Evolutionary conservation across 2,329 filamentous ascomycete species (phyloP), one percentile per base, ranked within the genome.

Genomic region (Capronia americana): DNA sequence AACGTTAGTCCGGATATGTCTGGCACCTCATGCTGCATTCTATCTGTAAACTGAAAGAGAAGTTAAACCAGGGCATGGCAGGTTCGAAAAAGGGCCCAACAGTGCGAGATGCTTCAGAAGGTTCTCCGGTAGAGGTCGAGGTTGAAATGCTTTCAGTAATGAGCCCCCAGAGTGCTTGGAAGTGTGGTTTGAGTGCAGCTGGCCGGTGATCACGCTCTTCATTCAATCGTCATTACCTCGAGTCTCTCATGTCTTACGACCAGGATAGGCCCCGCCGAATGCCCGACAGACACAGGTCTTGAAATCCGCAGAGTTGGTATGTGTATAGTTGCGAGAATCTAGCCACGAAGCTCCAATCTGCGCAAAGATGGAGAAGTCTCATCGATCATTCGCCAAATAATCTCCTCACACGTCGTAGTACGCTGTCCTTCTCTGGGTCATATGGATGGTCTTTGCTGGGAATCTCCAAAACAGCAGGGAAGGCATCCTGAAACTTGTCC

Each of bases 381-480:
- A 28, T 11, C 26, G 14, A 17, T 64, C 41, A 84, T 74, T 85
- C 88, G 71, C 88, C 88, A 79, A 90, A 90, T 70, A 92, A 75
- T 74, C 89, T 87, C 77, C 87, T 83, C 71, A 99, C 95, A 72
- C 95, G 87, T 81, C 93, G 91, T 80, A 99, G 79, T 51, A 99
- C 94, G 76, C 94, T 98, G 79, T 99, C 95, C 84, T 99, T 99
- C 81, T 99, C 95, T 0, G 95, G 95, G 75, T 99, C 94, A 77
- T 99, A 99, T 1, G 95, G 95, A 78, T 99, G 95, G 79, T 99
- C 95, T 85, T 99, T 99, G 82, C 92, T 96, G 26, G 95, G 95
- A 68, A 99, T 98, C 80, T 99, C 95, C 65, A 99, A 88, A 62
- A 99, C 86, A 24, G 93, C 90, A n/a, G 95, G 95, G 81, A 99